Percentiles rank a stretch among this genome's conserved stretches.
Conservation (phyloP, 306 rosid genomes). For the Castanea sativa region DNA sequence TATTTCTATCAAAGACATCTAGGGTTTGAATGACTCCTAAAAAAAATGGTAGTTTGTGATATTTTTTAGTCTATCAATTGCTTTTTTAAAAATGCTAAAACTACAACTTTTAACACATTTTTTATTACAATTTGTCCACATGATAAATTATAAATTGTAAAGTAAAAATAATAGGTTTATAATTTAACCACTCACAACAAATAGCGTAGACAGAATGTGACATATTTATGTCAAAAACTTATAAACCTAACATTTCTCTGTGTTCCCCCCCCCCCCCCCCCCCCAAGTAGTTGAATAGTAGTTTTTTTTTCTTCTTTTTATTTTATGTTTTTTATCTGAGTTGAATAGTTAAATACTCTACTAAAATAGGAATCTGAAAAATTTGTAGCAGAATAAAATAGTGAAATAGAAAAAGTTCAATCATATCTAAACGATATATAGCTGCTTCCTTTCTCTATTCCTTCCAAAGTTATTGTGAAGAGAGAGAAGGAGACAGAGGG, state of each 20-base stretch:
- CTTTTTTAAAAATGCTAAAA: no score
- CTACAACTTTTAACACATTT: no score
- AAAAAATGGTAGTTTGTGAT: no score
- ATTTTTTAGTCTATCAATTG: no score
- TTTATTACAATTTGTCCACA: rapidly evolving
- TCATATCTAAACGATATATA: not conserved
- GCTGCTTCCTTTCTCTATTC: conserved; percentile 12
- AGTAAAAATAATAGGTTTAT: rapidly evolving
- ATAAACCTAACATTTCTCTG: no score
- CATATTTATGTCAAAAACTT: no score
- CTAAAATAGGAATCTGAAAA: not conserved
- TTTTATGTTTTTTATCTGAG: no score
- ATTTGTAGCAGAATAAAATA: not conserved
- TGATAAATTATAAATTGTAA: rapidly evolving
- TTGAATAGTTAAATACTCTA: not conserved
- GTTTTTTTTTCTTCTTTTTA: not conserved
- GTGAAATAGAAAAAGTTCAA: not conserved
- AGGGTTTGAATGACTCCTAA: no score
- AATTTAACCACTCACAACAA: no score
- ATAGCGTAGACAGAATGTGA: no score
- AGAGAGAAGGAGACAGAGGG: not conserved
- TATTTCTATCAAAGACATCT: no score
- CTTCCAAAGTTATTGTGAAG: conserved; percentile 24
- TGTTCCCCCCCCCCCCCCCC: no score
- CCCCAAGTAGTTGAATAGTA: not conserved